These are phyloP conservation scores for Austroboletus festivus DNA, from an alignment of 768 basidiomycete species.

Conservation along the genomic window DNA sequence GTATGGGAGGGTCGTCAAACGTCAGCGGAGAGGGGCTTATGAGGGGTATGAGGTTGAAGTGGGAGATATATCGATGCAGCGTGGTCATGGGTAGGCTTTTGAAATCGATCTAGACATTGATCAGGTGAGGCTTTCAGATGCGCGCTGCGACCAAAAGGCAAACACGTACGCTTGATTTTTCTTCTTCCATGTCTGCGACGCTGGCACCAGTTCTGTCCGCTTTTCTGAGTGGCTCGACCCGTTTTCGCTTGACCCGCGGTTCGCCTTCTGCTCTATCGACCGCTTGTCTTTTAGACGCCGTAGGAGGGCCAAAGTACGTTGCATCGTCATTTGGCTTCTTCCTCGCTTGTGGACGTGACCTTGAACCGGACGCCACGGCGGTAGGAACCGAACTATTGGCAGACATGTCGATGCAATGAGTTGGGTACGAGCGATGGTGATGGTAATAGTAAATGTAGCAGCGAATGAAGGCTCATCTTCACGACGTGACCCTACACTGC, in stretches of 20 bases:
- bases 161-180: conserved; percentile 30
- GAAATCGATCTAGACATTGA: conserved; percentile 64
- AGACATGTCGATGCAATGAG: conserved; percentile 18
- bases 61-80: conserved; percentile 69
- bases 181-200: conserved; percentile 25
- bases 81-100: conserved; percentile 60
- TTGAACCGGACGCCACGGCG: conserved; percentile 42
- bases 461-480: background rate
- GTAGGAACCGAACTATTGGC: conserved; percentile 21
- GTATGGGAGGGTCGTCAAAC: conserved; percentile 67
- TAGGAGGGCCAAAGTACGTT: conserved; percentile 60
- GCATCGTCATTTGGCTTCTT: conserved; percentile 68
- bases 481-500: conserved; percentile 1
- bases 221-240: conserved; percentile 45
- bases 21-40: conserved; percentile 70
- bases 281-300: conserved; percentile 64
- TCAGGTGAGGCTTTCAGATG: conserved; percentile 9
- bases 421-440: background rate
- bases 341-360: conserved; percentile 61
- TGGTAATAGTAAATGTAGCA: conserved; percentile 1
- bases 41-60: conserved; percentile 67
- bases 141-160: background rate
- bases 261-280: conserved; percentile 71
- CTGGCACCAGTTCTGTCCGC: conserved; percentile 40
- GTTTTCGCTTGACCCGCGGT: conserved; percentile 69